A percentile compares a stretch with the other conserved stretches of the same genome.
Conservation (phyloP, 73 alveolate species). For the Tetrahymena malaccensis region DNA sequence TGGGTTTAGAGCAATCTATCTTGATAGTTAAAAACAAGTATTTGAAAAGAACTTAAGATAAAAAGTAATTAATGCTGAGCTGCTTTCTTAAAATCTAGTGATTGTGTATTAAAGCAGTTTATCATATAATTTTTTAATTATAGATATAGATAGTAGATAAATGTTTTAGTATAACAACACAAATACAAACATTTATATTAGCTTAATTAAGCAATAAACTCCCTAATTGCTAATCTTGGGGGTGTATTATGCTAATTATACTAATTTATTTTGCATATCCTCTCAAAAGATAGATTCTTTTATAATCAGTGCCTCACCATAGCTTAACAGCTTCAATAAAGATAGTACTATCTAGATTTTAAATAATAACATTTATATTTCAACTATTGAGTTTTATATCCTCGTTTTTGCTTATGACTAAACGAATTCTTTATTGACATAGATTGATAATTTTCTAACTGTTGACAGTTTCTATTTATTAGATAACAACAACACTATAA, state of each 20-base stretch:
- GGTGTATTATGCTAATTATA: background rate
- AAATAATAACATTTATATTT: background rate
- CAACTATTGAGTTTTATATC: background rate
- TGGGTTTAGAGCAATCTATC: background rate
- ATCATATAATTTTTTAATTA: background rate
- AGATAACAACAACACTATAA: background rate
- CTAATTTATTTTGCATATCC: background rate
- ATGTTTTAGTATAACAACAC: background rate
- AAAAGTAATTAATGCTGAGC: background rate
- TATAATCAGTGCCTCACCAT: background rate
- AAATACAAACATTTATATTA: background rate
- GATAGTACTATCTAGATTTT: background rate
- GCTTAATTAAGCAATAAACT: background rate
- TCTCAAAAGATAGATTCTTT: background rate
- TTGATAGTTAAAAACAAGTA: background rate
- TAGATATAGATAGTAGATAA: background rate
- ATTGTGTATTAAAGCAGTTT: background rate
- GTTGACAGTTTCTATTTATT: background rate
- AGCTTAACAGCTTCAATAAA: background rate
- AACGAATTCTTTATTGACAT: background rate
- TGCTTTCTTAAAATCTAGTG: background rate
- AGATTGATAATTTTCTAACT: background rate
- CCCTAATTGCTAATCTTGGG: background rate
- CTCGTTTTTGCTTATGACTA: background rate
- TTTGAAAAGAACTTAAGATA: background rate